A percentile compares a stretch with the other conserved stretches of the same genome.
Conservation (phyloP, 768 basidiomycete genomes). For the Dioszegia aurantiaca region DNA sequence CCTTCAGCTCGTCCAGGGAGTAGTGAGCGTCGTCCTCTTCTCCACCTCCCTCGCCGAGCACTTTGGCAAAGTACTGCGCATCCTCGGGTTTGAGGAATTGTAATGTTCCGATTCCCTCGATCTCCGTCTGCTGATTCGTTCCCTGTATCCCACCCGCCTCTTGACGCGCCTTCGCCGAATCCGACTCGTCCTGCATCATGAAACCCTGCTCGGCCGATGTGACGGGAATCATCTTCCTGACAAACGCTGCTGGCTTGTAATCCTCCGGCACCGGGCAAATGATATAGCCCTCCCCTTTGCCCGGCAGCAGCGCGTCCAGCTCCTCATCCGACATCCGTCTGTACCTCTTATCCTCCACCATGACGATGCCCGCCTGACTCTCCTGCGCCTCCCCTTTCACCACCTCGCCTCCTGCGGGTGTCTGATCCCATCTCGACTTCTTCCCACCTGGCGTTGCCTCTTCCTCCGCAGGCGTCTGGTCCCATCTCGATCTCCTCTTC, state of each 20-base stretch:
- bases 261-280: slow-evolving; percentile 92
- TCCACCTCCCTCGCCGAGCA: slow-evolving; percentile 55
- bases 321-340: slow-evolving; percentile 95
- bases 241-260: slow-evolving; percentile 72
- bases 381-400: slow-evolving; percentile 15
- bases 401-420: slow-evolving; percentile 63
- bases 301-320: slow-evolving; percentile 82
- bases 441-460: slow-evolving; percentile 62
- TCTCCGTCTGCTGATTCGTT: slow-evolving; percentile 87
- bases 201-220: slow-evolving; percentile 73
- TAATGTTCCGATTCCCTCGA: slow-evolving; percentile 92
- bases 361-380: slow-evolving; percentile 31
- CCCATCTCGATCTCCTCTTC: slow-evolving; percentile 94
- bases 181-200: slow-evolving; percentile 86
- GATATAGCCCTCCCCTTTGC: slow-evolving; percentile 68
- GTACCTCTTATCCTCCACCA: slow-evolving; percentile 83
- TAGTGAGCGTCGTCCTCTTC: slow-evolving; percentile 90
- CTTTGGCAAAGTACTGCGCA: slow-evolving; percentile 95
- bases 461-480: slow-evolving; percentile 77
- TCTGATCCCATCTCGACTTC: slow-evolving; percentile 97
- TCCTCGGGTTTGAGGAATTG: slow-evolving; percentile 99
- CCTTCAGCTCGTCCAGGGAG: slow-evolving; percentile 96
- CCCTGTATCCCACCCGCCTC: slow-evolving; percentile 82
- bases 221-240: slow-evolving; percentile 59
- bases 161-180: slow-evolving; percentile 79